phyloP scores from a whole-genome alignment of 257 asterid genomes.

The Solanum corneliomulleri region DNA sequence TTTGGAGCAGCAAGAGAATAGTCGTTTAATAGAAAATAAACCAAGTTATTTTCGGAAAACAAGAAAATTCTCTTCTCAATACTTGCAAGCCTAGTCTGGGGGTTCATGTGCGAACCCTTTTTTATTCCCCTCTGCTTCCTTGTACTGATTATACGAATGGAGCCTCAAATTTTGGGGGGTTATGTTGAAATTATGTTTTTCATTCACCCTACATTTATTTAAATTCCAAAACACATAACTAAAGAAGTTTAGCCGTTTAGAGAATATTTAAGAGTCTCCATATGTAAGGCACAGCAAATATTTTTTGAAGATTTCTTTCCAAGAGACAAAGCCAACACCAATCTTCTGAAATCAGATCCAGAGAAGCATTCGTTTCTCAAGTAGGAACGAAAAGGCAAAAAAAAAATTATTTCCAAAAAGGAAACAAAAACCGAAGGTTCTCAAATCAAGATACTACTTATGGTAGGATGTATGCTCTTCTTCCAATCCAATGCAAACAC shows the following conservation, averaged over 20 bases:
- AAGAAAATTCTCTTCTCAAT: background rate
- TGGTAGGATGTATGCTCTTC: background rate
- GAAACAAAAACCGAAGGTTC: background rate
- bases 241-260: background rate
- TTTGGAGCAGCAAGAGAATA: background rate
- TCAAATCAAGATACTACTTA: background rate
- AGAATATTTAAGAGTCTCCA: background rate
- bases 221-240: background rate
- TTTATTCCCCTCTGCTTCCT: background rate
- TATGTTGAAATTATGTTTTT: background rate
- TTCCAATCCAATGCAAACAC: background rate
- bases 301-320: background rate
- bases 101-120: background rate
- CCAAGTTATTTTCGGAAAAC: background rate
- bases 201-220: background rate
- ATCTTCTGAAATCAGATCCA: background rate
- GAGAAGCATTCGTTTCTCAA: background rate
- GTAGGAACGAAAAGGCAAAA: background rate
- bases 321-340: background rate
- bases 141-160: background rate
- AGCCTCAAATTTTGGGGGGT: background rate
- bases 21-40: background rate
- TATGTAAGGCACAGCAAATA: background rate
- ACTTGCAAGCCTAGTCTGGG: background rate
- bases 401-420: background rate